These are phyloP conservation scores for Ceratocystis albifundus DNA, from an alignment of 2,329 filamentous ascomycete genomes.

Conservation along the genomic window DNA sequence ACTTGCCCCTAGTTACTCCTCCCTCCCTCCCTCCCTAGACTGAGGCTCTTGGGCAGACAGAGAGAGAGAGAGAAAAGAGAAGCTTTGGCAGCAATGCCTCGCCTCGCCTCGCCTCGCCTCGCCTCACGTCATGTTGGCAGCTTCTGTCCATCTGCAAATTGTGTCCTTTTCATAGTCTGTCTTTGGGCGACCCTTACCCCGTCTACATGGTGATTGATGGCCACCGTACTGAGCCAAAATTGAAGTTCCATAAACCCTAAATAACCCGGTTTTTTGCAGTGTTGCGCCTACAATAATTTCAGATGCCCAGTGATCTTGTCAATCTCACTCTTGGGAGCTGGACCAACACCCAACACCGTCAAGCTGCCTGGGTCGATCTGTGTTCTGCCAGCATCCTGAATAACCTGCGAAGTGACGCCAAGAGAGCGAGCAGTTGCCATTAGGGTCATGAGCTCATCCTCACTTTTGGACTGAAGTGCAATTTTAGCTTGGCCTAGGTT, in stretches of 20 bases:
- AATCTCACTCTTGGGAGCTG: conserved; percentile 73
- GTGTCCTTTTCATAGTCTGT: neutral
- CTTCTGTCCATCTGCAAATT: neutral
- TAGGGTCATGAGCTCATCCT: conserved; percentile 65
- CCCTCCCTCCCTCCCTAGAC: too few species aligned
- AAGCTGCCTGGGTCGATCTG: conserved; percentile 90
- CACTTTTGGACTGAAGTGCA: conserved; percentile 74
- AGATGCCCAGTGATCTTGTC: conserved; percentile 75
- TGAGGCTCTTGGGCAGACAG: neutral
- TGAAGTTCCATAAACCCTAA: neutral
- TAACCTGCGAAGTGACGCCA: conserved; percentile 77
- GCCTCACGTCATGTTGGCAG: neutral
- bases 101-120: too few species aligned
- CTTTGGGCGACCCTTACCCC: neutral
- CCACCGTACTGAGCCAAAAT: neutral
- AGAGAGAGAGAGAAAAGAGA: neutral
- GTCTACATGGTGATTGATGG: neutral
- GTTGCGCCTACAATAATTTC: conserved; percentile 57
- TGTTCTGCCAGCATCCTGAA: conserved; percentile 90
- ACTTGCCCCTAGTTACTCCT: neutral
- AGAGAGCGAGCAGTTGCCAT: conserved; percentile 71
- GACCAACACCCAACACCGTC: conserved; percentile 77
- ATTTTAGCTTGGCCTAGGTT: conserved; percentile 80
- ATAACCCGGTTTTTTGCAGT: neutral
- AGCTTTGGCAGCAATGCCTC: neutral